A percentile compares a stretch with the other conserved stretches of the same genome.
These are phyloP conservation scores for Aciculosporium take DNA, from an alignment of 2,329 filamentous ascomycete genomes.

Conservation along the genomic window DNA sequence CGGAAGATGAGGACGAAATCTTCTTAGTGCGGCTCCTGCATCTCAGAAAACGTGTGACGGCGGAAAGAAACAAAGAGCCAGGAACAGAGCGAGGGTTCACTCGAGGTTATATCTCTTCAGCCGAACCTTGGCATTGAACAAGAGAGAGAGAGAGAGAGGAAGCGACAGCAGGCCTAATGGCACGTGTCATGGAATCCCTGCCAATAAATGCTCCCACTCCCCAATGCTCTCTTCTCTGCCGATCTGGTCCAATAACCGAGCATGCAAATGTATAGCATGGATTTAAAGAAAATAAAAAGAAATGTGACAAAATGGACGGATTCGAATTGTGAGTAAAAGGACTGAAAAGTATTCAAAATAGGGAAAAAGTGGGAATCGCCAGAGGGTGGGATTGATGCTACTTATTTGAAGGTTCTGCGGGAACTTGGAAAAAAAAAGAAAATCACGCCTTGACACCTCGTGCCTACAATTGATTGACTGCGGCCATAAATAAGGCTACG, in stretches of 20 bases:
- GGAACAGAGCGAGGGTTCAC: neutral
- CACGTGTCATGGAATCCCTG: neutral
- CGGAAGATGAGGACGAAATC: too few species aligned
- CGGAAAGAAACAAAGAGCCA: neutral
- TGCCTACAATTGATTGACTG: neutral
- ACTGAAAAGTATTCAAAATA: neutral
- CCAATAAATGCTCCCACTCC: neutral
- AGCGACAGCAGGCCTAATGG: neutral
- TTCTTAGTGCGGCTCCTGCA: too few species aligned
- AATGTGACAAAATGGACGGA: neutral
- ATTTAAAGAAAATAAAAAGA: neutral
- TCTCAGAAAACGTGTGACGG: too few species aligned
- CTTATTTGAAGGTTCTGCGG: constrained; percentile 1
- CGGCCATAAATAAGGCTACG: constrained; percentile 2
- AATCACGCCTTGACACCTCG: neutral
- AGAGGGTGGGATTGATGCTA: constrained; percentile 5
- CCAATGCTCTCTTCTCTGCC: neutral
- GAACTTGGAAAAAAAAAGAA: neutral
- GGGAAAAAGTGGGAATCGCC: neutral
- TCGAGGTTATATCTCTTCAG: constrained; percentile 1
- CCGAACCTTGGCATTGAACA: neutral
- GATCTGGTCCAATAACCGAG: neutral
- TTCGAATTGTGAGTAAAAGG: neutral
- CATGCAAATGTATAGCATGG: neutral
- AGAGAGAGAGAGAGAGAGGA: too few species aligned